These are phyloP conservation scores for Tanacetum coccineum DNA, from an alignment of 129 eudicot species.

Conservation along the genomic window DNA sequence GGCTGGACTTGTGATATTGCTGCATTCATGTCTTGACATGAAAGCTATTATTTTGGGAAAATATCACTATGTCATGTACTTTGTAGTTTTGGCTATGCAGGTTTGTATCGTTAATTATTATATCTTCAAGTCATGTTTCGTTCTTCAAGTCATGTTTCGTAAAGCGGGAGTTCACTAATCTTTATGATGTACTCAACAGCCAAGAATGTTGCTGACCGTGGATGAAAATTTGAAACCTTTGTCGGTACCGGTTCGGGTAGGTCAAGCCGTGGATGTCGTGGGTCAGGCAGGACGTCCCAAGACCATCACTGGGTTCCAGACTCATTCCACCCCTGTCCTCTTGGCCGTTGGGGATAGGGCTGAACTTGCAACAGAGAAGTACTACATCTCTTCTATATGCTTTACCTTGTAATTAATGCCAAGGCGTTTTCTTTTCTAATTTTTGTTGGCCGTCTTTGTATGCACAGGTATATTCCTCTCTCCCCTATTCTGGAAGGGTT, in stretches of 20 bases:
- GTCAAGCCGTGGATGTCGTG: slow-evolving; percentile 98
- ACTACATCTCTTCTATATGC: background rate
- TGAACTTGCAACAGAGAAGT: slow-evolving; percentile 97
- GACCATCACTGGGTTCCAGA: slow-evolving; percentile 97
- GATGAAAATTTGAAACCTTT: slow-evolving; percentile 94
- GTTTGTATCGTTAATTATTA: slow-evolving; percentile 27
- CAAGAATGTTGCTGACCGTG: slow-evolving; percentile 88
- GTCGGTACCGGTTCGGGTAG: slow-evolving; percentile 94
- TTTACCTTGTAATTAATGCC: background rate
- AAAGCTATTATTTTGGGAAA: slow-evolving; percentile 86
- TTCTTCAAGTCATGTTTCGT: too few species aligned
- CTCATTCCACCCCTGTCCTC: slow-evolving; percentile 95
- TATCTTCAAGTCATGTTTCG: background rate
- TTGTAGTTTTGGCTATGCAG: slow-evolving; percentile 92
- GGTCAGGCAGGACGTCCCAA: slow-evolving; percentile 99
- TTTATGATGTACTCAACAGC: slow-evolving; percentile 38
- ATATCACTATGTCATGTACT: slow-evolving; percentile 86
- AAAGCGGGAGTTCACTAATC: background rate
- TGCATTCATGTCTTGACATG: slow-evolving; percentile 95
- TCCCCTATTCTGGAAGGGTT: slow-evolving; percentile 93
- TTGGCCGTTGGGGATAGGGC: slow-evolving; percentile 98
- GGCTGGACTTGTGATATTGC: slow-evolving; percentile 71
- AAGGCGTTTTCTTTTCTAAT: slow-evolving; percentile 3
- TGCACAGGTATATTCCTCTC: slow-evolving; percentile 76
- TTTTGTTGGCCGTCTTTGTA: slow-evolving; percentile 10